Evolutionary conservation across 768 basidiomycete species (phyloP), one percentile per base, ranked within the genome.

Genomic region (Leccinum olivaceopallidum): DNA sequence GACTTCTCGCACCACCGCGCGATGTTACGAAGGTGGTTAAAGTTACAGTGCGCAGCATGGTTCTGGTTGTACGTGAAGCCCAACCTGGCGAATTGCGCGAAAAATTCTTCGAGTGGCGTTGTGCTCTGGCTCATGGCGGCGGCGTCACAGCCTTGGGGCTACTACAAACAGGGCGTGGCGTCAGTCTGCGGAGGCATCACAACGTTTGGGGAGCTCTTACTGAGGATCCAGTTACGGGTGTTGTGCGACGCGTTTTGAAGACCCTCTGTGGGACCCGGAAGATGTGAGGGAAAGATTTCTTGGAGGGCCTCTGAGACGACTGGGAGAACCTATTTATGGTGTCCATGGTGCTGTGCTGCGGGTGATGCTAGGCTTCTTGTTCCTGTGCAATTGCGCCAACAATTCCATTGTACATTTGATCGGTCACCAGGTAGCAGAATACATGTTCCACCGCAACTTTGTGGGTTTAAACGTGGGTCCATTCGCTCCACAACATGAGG

Each of bases 91-190:
- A 66, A 72, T 18, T 44, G 62, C 13, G 22, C 66, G 50, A 72
- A 74, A 59, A 74, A 74, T 0, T 42, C 50, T 5, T 65, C 66
- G 49, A 74, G 71, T 20, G 72, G 66, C 16, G 36, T n/a, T n/a
- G n/a, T n/a, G 18, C 9, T 42, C n/a, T 42, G 42, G 42, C 9
- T 58, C 62, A 59, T 69, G 34, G 37, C 12, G 42, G 42, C 18
- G 8, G 39, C 34, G 22, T 42, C 9, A 42, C 42, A n/a, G 14
- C n/a, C 42, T n/a, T n/a, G n/a, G 13, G 42, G n/a, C n/a, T n/a
- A 42, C 42, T n/a, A 18, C 37, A 16, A 42, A 18, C 9, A 42
- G n/a, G 42, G 18, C 9, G 42, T 42, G 42, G 42, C 42, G 42
- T 42, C 42, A 42, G 42, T 42, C 4, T n/a, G n/a, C 9, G n/a